Evolutionary conservation across 441 rosid species (phyloP), one percentile per base, ranked within the genome.

Genomic region (Syzygium malaccense): DNA sequence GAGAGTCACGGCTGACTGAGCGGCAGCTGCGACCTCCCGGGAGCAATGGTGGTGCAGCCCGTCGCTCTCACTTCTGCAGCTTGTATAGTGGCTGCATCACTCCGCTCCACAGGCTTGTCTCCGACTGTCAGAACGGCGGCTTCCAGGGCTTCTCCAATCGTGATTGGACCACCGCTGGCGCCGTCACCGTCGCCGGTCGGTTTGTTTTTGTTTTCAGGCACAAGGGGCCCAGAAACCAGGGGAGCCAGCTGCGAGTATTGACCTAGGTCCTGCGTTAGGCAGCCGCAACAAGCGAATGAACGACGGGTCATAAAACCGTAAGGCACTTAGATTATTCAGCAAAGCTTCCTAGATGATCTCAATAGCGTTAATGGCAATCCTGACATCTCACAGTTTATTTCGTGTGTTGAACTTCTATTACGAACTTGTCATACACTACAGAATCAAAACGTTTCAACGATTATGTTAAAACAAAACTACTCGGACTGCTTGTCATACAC

Each of bases 41-140:
- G 90, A 45, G 55, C 32, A 17, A 25, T 85, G 85, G 90, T 88
- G 51, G 85, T 55, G 66, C 85, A 53, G 37, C 90, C 88, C 0
- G 60, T 88, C 3, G 86, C 90, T 30, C 85, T 86, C 66, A 88
- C 85, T 68, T 88, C 90, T 5, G 88, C 87, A 20, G 87, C 90
- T 75, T 86, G 90, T 75, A 86, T 88, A 7, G 90, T 86, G 3
- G 90, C 88, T 5, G 90, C 90, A 56, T 88, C 90, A 56, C 88
- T 88, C 48, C 71, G n/a, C 30, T 85, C 85, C 86, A 88, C 90
- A 5, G 86, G 87, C 87, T 88, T 88, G 85, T 88, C 84, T 45
- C 86, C 58, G 0, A 37, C 75, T 3, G 88, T 88, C 9, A 86
- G 55, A 6, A 53, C 28, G 0, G 90, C 55, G 53, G 87, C 88